Conservation (phyloP, 75 land plant species). For the Cryptomeria japonica region DNA sequence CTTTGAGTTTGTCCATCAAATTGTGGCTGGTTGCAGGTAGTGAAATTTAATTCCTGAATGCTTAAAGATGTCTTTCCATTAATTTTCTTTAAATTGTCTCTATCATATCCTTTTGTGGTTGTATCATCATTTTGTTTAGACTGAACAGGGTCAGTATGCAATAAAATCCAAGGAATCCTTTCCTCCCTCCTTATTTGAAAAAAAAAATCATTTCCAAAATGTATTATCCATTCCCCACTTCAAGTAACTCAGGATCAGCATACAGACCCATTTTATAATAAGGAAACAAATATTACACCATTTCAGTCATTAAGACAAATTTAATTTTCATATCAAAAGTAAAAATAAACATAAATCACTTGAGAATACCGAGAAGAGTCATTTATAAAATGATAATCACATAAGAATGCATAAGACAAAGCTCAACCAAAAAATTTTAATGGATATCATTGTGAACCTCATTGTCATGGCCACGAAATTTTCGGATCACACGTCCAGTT, state of each 20-base stretch:
- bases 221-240: background rate
- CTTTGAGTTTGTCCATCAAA: too few species aligned
- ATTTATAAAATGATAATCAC: constrained; percentile 1
- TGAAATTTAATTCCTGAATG: too few species aligned
- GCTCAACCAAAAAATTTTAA: background rate
- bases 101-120: too few species aligned
- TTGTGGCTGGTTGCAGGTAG: too few species aligned
- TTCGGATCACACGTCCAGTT: constrained; percentile 91
- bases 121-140: too few species aligned
- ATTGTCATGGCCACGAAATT: constrained; percentile 95
- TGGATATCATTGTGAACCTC: constrained; percentile 45
- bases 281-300: background rate
- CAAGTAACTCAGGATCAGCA: background rate
- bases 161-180: too few species aligned
- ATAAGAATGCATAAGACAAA: background rate
- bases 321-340: constrained; percentile 6
- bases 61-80: too few species aligned
- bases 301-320: background rate
- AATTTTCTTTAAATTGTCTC: too few species aligned
- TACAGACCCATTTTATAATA: background rate
- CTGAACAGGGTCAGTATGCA: too few species aligned
- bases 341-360: background rate
- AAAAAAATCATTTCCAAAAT: background rate
- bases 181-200: background rate
- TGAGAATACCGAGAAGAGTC: background rate